Evolutionary conservation across 106 monocot genomes (phyloP).

Genomic region (Allium fistulosum): DNA sequence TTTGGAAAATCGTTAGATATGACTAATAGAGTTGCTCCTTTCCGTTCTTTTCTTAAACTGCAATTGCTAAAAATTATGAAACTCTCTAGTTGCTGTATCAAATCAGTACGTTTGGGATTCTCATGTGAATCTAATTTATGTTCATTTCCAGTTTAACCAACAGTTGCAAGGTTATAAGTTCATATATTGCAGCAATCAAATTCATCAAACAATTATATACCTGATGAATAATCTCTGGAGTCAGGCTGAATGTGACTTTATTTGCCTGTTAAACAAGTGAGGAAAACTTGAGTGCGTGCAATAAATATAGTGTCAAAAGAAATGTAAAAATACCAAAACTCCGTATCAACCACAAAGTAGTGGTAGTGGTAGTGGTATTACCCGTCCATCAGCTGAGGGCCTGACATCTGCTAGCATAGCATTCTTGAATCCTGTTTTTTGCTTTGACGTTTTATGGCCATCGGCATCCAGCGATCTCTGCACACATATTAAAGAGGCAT

Average conservation of each 20-base stretch:
- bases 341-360: too few species aligned
- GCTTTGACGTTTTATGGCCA: slow-evolving; percentile 39
- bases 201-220: slow-evolving; percentile 23
- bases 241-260: slow-evolving; percentile 93
- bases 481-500: slow-evolving; percentile 7
- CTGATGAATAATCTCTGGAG: slow-evolving; percentile 97
- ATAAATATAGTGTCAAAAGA: slow-evolving; percentile 5
- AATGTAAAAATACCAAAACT: too few species aligned
- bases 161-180: too few species aligned
- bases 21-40: too few species aligned
- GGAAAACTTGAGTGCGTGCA: slow-evolving; percentile 2
- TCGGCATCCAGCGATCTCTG: slow-evolving; percentile 77
- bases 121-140: too few species aligned
- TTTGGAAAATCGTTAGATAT: too few species aligned
- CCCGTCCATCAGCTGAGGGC: slow-evolving; percentile 95
- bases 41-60: too few species aligned
- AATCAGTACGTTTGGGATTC: too few species aligned
- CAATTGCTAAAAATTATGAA: too few species aligned
- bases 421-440: slow-evolving; percentile 87
- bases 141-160: too few species aligned
- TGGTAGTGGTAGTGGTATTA: slow-evolving; percentile 23
- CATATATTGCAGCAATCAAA: too few species aligned
- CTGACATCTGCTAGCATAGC: slow-evolving; percentile 96
- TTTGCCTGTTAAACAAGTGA: slow-evolving; percentile 62
- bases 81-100: too few species aligned